Base-by-base conservation (phyloP, 106 monocot genomes). In the Triglochin maritima region DNA sequence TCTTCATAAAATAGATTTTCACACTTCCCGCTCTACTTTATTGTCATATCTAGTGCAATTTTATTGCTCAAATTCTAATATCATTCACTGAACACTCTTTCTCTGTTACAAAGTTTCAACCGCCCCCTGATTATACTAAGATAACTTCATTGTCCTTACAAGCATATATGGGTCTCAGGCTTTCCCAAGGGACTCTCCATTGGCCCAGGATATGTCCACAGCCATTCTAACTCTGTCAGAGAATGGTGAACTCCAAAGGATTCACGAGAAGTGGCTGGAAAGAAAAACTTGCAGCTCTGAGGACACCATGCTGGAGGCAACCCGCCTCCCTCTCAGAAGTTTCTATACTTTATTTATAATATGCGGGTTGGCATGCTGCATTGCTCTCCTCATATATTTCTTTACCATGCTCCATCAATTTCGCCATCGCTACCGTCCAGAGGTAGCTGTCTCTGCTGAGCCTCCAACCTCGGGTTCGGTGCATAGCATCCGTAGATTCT, bases 141-240 rank as follows among this genome's bases (percentile, higher is more conserved):
- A 29, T 29, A 29, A 29, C 29, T 58, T 58, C 16, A 58, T 16
- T 16, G 15, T 13, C 15, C 15, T 58, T 3, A 67, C 29, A 29
- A 29, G 29, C 29, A 29, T 29, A 29, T 1, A 0, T 29, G 29
- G 29, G 29, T 29, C n/a, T 14, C 58, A 90, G 93, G 89, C 79
- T 53, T 94, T 94, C 46, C 89, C 67, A 2, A 65, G 79, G 44
- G 93, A 94, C 56, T 94, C 93, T 3, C 81, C 81, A 6, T 71
- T 94, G 51, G 84, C 86, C 0, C 70, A 82, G 3, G 93, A 94
- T 73, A 63, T 94, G 69, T 94, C 93, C 0, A 89, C 84, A 3
- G 89, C 84, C 16, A 94, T 94, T 54, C 78, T 89, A 11, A 49
- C 66, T 41, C 82, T 94, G 6, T 89, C 93, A n/a, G 93, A 94